Evolutionary conservation across 208 protist genomes (phyloP).

Genomic region (Trypanosoma mega): DNA sequence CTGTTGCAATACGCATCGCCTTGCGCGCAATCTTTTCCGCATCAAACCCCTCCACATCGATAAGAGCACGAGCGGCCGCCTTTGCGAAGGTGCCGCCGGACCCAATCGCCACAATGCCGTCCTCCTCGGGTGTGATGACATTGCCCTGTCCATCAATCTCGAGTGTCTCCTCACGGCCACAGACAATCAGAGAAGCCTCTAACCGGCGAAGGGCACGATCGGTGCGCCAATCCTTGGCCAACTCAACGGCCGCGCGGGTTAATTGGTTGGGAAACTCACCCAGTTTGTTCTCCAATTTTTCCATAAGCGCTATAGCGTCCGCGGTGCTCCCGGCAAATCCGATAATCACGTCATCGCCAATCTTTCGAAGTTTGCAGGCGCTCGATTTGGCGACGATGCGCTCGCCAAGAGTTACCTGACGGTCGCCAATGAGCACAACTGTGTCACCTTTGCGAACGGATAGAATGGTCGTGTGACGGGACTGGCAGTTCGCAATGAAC

Average conservation of each 20-base stretch:
- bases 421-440: conserved; percentile 93
- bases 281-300: conserved; percentile 93
- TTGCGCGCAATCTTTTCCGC: conserved; percentile 91
- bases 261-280: conserved; percentile 93
- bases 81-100: conserved; percentile 93
- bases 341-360: conserved; percentile 82
- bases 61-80: conserved; percentile 91
- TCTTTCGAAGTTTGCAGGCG: conserved; percentile 79
- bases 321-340: conserved; percentile 94
- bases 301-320: conserved; percentile 96
- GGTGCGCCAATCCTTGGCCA: conserved; percentile 96
- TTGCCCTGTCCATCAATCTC: conserved; percentile 95
- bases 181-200: conserved; percentile 94
- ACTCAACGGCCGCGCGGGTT: conserved; percentile 91
- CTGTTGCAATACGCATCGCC: conserved; percentile 95
- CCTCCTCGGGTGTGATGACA: conserved; percentile 93
- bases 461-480: conserved; percentile 92
- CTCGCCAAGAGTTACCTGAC: conserved; percentile 94
- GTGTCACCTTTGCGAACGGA: conserved; percentile 91
- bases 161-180: conserved; percentile 85
- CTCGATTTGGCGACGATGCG: conserved; percentile 90
- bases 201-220: conserved; percentile 92
- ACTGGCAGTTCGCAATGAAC: conserved; percentile 39
- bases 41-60: conserved; percentile 86
- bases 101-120: conserved; percentile 94